Base-by-base conservation (phyloP, 441 rosid species). In the Arabidopsis hybrid region DNA sequence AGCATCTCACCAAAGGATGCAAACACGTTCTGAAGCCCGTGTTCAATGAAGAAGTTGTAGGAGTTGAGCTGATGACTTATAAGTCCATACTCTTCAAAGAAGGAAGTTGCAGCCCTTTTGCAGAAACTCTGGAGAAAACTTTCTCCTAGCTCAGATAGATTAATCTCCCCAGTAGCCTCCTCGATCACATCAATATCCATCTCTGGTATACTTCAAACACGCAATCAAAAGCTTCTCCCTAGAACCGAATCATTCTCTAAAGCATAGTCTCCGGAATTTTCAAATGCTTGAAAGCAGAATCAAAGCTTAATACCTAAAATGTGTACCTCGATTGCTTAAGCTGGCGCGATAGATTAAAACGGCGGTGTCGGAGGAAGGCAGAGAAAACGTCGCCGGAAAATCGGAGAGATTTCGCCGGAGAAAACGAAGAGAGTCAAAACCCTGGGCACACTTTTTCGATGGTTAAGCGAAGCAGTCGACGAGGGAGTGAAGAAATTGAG, bases 21-120 rank as follows among this genome's bases (percentile, higher is more conserved):
- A 52, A 95, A 87, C 18, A 80, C 78, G 11, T 60, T 80, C 75
- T 87, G 93, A 4, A 95, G 83, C 17, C 98, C 98, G 59, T 79
- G 74, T 11, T 73, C 7, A 12, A 89, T 73, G 79, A 92, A 95
- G 50, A 85, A 84, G 51, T 92, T 89, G 82, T 86, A 90, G 0
- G 98, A 89, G 72, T 95, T 91, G 50, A 92, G 78, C 69, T 95
- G 97, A 64, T 92, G 98, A 47, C 96, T 91, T 11, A 91, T 83
- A 12, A 95, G 88, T 7, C 96, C 96, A 14, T 85, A 85, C 80
- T 92, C 82, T 0, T 84, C 70, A 57, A 91, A 91, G 60, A 95
- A 89, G 1, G 83, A 76, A 1, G 80, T 82, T 0, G 90, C 80
- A 0, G 93, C 91, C 62, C 87, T 84, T 55, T 80, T 87, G 71